Conservation (phyloP, 495 filamentous ascomycete genomes). For the Aspergillus taichungensis region DNA sequence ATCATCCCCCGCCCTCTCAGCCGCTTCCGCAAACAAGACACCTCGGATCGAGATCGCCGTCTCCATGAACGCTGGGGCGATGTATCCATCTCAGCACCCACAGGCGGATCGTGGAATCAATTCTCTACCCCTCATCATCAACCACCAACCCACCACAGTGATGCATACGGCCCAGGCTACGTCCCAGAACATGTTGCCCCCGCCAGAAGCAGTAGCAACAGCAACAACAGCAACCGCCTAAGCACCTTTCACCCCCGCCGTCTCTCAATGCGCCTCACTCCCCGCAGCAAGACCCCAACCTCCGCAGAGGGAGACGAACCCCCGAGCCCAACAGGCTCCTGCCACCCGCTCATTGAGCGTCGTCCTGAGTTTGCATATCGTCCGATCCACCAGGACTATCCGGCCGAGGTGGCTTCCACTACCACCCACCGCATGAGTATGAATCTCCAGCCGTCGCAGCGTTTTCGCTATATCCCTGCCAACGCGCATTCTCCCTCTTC, state of each 20-base stretch:
- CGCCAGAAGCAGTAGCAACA: constrained; percentile 1
- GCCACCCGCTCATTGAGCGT: not conserved
- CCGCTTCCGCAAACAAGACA: constrained; percentile 24
- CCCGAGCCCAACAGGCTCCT: not conserved
- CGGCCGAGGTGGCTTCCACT: constrained; percentile 15
- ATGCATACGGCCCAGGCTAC: constrained; percentile 22
- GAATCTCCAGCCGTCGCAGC: constrained; percentile 3
- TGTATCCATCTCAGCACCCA: constrained; percentile 27
- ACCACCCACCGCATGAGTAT: not conserved
- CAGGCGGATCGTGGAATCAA: constrained; percentile 36
- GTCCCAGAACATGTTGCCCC: constrained; percentile 8
- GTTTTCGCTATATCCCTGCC: constrained; percentile 32
- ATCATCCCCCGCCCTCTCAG: constrained; percentile 24
- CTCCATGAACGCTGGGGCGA: constrained; percentile 37
- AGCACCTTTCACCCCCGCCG: constrained; percentile 20
- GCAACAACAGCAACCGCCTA: constrained; percentile 3
- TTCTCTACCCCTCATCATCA: constrained; percentile 25
- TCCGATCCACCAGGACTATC: constrained; percentile 27
- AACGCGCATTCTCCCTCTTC: constrained; percentile 14
- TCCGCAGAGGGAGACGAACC: constrained; percentile 7
- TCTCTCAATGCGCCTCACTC: constrained; percentile 25
- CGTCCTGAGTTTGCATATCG: constrained; percentile 28
- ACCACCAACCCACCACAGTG: constrained; percentile 6
- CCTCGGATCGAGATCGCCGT: constrained; percentile 8
- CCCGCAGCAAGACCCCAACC: constrained; percentile 10